phyloP scores from a whole-genome alignment of 176 grass and related monocot genomes.

The Rhynchospora pubera region DNA sequence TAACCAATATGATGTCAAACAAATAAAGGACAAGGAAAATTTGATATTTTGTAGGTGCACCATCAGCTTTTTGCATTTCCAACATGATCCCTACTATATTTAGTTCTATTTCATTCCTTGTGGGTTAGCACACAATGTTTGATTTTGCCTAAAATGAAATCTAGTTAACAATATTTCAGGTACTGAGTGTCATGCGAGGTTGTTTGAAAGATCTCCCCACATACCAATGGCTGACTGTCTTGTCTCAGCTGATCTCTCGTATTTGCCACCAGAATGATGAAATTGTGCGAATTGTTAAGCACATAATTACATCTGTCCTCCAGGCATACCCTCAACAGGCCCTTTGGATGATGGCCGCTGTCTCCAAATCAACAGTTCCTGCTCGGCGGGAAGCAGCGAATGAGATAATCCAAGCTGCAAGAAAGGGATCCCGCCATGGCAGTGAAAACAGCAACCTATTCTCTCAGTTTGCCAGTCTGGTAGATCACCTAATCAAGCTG shows the following conservation, averaged over 20 bases:
- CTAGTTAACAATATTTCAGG: conserved; percentile 27
- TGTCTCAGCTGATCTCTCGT: conserved; percentile 94
- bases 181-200: conserved; percentile 63
- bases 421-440: conserved; percentile 50
- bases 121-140: not conserved
- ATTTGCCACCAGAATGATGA: conserved; percentile 82
- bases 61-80: not conserved
- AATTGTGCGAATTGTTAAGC: conserved; percentile 62
- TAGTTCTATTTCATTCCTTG: not conserved
- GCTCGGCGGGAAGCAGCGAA: conserved; percentile 69
- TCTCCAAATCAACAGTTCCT: conserved; percentile 82
- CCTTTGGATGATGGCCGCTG: conserved; percentile 99
- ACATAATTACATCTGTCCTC: conserved; percentile 63
- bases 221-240: conserved; percentile 94
- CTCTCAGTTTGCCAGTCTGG: conserved; percentile 65
- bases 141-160: not conserved
- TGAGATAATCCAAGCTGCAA: conserved; percentile 75
- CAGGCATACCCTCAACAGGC: conserved; percentile 87
- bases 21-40: not conserved
- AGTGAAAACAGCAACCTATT: conserved; percentile 55
- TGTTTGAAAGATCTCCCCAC: conserved; percentile 81
- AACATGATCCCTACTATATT: not conserved
- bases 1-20: not conserved
- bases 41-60: not conserved
- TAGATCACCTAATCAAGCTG: conserved; percentile 87